Conservation (phyloP, 164 flowering plant species). For the Kalanchoe fedtschenkoi region DNA sequence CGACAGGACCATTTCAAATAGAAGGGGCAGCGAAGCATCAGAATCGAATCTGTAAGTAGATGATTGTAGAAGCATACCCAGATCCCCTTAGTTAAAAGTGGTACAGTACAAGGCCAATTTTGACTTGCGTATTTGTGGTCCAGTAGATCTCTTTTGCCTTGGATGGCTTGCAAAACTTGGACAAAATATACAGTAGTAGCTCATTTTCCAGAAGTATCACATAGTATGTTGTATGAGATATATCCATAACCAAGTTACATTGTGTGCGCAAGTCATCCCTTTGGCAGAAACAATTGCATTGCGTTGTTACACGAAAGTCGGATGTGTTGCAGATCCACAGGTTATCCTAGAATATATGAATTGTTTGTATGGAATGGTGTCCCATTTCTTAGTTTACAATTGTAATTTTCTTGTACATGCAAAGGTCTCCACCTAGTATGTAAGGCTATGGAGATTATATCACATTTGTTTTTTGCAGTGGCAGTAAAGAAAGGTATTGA, state of each 20-base stretch:
- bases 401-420: no score
- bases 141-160: not conserved
- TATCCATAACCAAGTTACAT: not conserved
- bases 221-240: not conserved
- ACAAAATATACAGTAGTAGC: not conserved
- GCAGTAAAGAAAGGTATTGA: no score
- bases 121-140: not conserved
- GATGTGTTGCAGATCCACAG: no score
- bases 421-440: no score
- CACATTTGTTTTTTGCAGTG: no score
- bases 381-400: no score
- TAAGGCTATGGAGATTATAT: no score
- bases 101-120: not conserved
- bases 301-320: no score
- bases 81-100: not conserved
- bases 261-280: not conserved
- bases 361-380: no score
- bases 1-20: slow-evolving; percentile 58
- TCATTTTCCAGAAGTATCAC: not conserved
- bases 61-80: slow-evolving; percentile 1
- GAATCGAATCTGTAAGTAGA: slow-evolving; percentile 4
- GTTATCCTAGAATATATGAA: no score
- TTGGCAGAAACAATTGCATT: no score
- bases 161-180: not conserved
- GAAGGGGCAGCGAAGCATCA: not conserved